Evolutionary conservation across 1,284 basidiomycete species (phyloP), one percentile per base, ranked within the genome.

Genomic region (Trametes pubescens): DNA sequence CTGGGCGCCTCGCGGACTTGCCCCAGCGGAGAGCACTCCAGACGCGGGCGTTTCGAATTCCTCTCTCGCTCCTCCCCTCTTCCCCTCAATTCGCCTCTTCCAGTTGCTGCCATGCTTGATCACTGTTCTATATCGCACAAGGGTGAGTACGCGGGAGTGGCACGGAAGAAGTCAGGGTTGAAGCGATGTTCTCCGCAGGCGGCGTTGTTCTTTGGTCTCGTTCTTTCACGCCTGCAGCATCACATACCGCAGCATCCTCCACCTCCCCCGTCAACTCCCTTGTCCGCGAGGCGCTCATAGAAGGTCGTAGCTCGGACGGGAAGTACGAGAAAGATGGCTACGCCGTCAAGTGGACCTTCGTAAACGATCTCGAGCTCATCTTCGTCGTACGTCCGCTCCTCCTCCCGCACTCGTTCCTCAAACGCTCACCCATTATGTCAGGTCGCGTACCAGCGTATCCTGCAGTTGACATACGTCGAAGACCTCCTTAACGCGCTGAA

Each of bases 381-480:
- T 98, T 98, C 73, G 96, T 97, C 71, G 95, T 95, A 70, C 69
- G 91, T 82, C 26, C 52, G 49, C 47, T 38, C 47, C 40, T 38
- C 10, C 32, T 40, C 29, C n/a, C 29, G 52, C 57, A 7, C 49
- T 48, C 61, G 60, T 64, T 57, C 21, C 57, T 56, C 46, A n/a
- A 24, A 34, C 63, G 43, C 44, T 16, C 61, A 47, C n/a, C 37
- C 8, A 57, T 22, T 13, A 54, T 59, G 13, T 16, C 71, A 96
- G 94, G 94, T 97, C 58, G 95, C 96, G 55, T 98, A 98, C 80
- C 97, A 99, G 74, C 93, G 97, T 51, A 96, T 99, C 65, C 84
- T 99, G 16, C 96, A 98, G 69, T 84, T 99, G 26, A 91, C 94
- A 10, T 99, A 99, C 75, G 91, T 99, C 61, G 94, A 97, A 0